phyloP scores from a whole-genome alignment of 2,329 filamentous ascomycete genomes.

The Acephala macrosclerotiorum region DNA sequence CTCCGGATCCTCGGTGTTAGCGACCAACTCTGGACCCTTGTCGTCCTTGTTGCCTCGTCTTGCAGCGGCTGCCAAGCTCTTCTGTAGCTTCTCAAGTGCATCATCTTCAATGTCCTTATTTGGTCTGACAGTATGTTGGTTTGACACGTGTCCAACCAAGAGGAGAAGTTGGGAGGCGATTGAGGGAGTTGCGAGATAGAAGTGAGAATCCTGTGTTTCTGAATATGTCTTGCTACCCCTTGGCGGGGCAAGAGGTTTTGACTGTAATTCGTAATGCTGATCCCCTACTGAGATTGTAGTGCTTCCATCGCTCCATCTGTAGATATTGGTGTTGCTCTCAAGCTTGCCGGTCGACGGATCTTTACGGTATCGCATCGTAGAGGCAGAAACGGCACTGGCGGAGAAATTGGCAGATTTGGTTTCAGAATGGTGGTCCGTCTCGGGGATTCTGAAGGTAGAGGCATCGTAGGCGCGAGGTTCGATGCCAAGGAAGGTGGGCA shows the following conservation, averaged over 20 bases:
- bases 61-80: conserved; percentile 69
- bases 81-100: conserved; percentile 72
- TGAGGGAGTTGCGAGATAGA: conserved; percentile 77
- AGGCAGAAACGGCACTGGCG: conserved; percentile 63
- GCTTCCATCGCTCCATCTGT: conserved; percentile 82
- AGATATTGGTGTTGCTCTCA: conserved; percentile 77
- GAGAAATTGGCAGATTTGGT: conserved; percentile 58
- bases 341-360: conserved; percentile 70
- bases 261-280: conserved; percentile 77
- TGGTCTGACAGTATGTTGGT: conserved; percentile 73
- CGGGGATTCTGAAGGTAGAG: conserved; percentile 70
- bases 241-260: conserved; percentile 71
- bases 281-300: conserved; percentile 78
- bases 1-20: conserved; percentile 77
- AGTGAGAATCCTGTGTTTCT: conserved; percentile 74
- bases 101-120: conserved; percentile 74
- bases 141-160: conserved; percentile 78
- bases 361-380: conserved; percentile 73
- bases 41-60: conserved; percentile 60
- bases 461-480: conserved; percentile 72
- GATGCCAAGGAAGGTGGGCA: conserved; percentile 76
- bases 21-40: conserved; percentile 71
- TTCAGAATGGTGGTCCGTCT: conserved; percentile 60
- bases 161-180: conserved; percentile 72
- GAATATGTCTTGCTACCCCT: conserved; percentile 63